phyloP scores from a whole-genome alignment of 139 green algal genomes.

The Gonium pectorale region DNA sequence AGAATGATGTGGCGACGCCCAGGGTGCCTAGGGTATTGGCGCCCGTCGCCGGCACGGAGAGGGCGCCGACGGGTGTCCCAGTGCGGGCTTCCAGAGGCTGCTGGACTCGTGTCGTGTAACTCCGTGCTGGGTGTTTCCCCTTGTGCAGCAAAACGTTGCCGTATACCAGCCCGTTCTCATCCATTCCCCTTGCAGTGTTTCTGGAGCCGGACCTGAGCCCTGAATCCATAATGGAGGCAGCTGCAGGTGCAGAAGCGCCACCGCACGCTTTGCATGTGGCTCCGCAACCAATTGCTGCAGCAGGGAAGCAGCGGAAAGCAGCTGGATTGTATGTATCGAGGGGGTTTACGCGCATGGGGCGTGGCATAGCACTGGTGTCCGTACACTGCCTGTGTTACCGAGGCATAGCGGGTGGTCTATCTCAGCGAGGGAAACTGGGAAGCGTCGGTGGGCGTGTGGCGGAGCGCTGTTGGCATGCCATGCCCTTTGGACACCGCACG shows the following conservation, averaged over 20 bases:
- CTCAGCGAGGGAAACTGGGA: too few species aligned
- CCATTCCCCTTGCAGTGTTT: neutral
- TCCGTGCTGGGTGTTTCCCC: too few species aligned
- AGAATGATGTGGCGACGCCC: too few species aligned
- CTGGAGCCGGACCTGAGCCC: constrained; percentile 32
- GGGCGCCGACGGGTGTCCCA: too few species aligned
- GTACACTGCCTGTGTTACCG: neutral
- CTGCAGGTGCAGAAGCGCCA: neutral
- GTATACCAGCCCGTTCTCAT: neutral
- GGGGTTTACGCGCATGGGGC: neutral
- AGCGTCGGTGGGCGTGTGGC: too few species aligned
- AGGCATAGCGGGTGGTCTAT: neutral
- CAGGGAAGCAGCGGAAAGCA: neutral
- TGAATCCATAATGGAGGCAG: constrained; percentile 22
- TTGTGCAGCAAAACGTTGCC: too few species aligned
- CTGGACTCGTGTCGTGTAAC: neutral
- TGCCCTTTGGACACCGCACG: too few species aligned
- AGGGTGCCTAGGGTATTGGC: too few species aligned
- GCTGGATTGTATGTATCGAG: neutral
- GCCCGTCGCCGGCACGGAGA: too few species aligned
- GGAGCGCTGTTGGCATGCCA: neutral
- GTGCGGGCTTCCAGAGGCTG: neutral
- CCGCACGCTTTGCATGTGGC: too few species aligned
- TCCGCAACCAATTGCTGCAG: neutral
- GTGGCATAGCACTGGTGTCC: neutral